Percentiles rank a stretch among this genome's conserved stretches.
phyloP scores from a whole-genome alignment of 2,329 filamentous ascomycete genomes.

The Hypomyces rosellus region DNA sequence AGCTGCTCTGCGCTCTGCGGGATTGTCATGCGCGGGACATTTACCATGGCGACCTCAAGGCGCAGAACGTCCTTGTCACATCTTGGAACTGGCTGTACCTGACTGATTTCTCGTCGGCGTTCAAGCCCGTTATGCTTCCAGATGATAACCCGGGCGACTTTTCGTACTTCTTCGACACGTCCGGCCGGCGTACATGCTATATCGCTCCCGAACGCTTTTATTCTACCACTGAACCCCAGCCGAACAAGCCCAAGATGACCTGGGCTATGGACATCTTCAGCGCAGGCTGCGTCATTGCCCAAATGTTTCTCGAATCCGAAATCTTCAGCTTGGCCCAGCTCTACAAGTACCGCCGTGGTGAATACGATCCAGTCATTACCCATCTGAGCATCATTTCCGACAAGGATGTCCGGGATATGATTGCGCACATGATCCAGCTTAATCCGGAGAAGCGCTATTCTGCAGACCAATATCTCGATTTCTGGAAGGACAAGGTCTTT shows the following conservation, averaged over 20 bases:
- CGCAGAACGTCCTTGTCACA: constrained; percentile 92
- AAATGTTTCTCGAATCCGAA: constrained; percentile 88
- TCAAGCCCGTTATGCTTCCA: constrained; percentile 88
- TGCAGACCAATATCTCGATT: constrained; percentile 87
- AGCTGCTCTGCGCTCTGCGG: constrained; percentile 83
- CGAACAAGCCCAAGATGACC: constrained; percentile 53
- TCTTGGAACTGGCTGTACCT: constrained; percentile 99
- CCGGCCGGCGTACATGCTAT: constrained; percentile 86
- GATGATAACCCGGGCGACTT: constrained; percentile 97
- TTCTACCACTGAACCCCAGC: constrained; percentile 58
- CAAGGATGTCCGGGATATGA: constrained; percentile 77
- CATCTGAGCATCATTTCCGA: constrained; percentile 84
- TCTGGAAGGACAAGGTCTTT: constrained; percentile 88
- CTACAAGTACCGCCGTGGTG: constrained; percentile 86
- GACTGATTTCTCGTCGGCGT: constrained; percentile 92
- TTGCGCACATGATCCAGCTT: constrained; percentile 92
- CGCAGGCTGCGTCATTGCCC: constrained; percentile 91
- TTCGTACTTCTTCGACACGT: constrained; percentile 95
- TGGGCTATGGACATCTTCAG: constrained; percentile 99
- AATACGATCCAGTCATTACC: constrained; percentile 80
- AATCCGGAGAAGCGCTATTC: constrained; percentile 89
- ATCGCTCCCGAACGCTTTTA: constrained; percentile 90
- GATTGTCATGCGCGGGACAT: constrained; percentile 87
- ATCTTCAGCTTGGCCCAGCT: constrained; percentile 98
- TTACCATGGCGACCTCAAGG: constrained; percentile 98